Percentiles rank a stretch among this genome's conserved stretches.
Conservation (phyloP, 2,329 filamentous ascomycete genomes). For the Neurospora sp. region DNA sequence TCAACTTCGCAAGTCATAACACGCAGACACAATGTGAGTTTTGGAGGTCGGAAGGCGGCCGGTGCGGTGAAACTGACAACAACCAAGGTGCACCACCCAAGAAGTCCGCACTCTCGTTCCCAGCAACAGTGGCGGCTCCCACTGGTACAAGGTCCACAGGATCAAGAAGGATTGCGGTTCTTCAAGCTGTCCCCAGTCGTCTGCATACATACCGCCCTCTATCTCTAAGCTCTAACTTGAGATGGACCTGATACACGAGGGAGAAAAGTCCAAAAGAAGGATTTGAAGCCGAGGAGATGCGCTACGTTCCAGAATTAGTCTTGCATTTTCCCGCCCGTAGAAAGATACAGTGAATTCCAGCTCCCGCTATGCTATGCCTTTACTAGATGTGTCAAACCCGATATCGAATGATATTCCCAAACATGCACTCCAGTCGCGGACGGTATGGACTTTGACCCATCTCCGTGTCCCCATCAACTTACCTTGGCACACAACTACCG, state of each 20-base stretch:
- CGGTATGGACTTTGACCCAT: not conserved
- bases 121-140: not conserved
- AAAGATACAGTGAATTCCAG: not conserved
- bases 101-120: not conserved
- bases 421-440: slow-evolving; percentile 19
- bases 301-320: not conserved
- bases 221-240: not conserved
- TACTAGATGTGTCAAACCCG: not conserved
- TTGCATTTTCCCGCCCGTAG: not conserved
- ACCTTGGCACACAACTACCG: not conserved
- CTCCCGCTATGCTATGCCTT: not conserved
- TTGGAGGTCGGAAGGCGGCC: too few species aligned
- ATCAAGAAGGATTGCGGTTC: not conserved
- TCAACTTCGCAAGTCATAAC: not conserved
- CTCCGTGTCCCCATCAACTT: not conserved
- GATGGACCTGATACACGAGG: not conserved
- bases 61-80: not conserved
- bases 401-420: slow-evolving; percentile 28
- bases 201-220: not conserved
- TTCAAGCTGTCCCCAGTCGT: not conserved
- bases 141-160: not conserved
- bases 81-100: not conserved
- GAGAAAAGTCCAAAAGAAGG: not conserved
- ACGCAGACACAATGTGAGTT: not conserved
- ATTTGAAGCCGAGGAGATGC: not conserved